Evolutionary conservation across 345 rosid genomes (phyloP).

Genomic region (Erysimum cheiranthoides): DNA sequence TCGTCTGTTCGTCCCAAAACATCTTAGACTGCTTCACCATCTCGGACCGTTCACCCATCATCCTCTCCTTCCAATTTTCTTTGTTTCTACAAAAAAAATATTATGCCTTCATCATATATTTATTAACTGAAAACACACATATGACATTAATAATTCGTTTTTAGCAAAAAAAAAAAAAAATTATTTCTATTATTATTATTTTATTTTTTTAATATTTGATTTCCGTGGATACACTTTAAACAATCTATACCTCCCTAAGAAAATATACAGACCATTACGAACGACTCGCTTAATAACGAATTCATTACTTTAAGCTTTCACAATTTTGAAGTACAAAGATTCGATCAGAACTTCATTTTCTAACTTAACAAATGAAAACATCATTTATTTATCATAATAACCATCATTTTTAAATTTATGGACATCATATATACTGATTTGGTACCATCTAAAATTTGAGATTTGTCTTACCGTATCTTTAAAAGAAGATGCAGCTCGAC

Average conservation of each 20-base stretch:
- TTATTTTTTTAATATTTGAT: too few species aligned
- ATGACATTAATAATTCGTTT: not conserved
- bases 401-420: not conserved
- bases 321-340: not conserved
- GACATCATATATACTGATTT: slow-evolving; percentile 15
- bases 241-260: not conserved
- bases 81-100: slow-evolving; percentile 60
- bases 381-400: not conserved
- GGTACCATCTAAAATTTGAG: slow-evolving; percentile 7
- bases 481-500: slow-evolving; percentile 69
- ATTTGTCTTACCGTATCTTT: slow-evolving; percentile 61
- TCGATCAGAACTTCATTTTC: not conserved
- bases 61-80: slow-evolving; percentile 78
- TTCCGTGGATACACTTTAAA: not conserved
- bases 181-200: too few species aligned
- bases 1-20: slow-evolving; percentile 76
- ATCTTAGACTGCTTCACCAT: slow-evolving; percentile 74
- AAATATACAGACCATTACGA: not conserved
- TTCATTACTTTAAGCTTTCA: not conserved
- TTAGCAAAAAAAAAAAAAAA: too few species aligned
- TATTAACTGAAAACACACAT: not conserved
- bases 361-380: slow-evolving; percentile 7
- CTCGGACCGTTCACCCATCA: slow-evolving; percentile 61
- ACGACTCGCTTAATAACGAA: not conserved
- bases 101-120: not conserved